phyloP scores from a whole-genome alignment of 2,329 filamentous ascomycete genomes.

The Phaeosphaeriaceae sp. region DNA sequence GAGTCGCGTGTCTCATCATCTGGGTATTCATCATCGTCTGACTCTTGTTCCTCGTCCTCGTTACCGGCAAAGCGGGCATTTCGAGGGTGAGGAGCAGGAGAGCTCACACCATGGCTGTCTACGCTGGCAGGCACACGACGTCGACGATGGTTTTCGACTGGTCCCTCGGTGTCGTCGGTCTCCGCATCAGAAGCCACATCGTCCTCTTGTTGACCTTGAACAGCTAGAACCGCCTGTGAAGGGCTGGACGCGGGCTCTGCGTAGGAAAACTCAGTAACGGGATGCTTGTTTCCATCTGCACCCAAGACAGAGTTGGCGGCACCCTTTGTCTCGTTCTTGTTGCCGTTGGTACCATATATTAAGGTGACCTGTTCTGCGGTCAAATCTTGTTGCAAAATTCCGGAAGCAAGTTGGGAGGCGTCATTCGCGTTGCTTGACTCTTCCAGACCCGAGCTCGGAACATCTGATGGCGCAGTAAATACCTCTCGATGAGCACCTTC shows the following conservation, averaged over 20 bases:
- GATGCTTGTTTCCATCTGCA: neutral
- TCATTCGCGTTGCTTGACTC: neutral
- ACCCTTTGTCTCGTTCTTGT: too few species aligned
- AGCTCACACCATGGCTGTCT: too few species aligned
- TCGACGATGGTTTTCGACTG: neutral
- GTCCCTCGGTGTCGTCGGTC: neutral
- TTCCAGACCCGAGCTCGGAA: neutral
- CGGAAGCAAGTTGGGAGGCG: too few species aligned
- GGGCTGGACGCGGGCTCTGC: neutral
- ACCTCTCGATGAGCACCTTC: neutral
- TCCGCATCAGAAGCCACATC: neutral
- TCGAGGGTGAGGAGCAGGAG: too few species aligned
- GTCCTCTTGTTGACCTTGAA: neutral
- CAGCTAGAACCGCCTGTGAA: neutral
- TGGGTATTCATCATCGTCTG: neutral
- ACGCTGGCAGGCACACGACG: neutral
- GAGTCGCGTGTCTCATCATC: neutral
- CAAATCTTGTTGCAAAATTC: too few species aligned
- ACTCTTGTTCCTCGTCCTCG: neutral
- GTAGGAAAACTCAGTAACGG: neutral
- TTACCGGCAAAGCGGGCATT: too few species aligned
- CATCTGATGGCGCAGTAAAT: neutral
- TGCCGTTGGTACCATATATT: too few species aligned
- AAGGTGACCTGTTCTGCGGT: too few species aligned
- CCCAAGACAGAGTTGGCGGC: neutral